These are phyloP conservation scores for Monosporascus sp. DNA, from an alignment of 2,329 filamentous ascomycete genomes.

Conservation along the genomic window DNA sequence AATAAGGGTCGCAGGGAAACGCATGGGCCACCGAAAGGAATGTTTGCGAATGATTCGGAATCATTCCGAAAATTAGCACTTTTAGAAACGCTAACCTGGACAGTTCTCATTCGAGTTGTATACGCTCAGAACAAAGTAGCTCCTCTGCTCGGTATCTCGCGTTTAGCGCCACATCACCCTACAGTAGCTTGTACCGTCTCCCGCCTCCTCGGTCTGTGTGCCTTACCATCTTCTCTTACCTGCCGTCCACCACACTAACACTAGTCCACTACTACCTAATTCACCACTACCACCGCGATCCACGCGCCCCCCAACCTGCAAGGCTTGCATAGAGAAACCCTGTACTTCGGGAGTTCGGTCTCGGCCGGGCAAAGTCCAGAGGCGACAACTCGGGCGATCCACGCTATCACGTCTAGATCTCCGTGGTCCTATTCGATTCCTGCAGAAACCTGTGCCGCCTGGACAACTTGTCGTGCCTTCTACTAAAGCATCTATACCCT, in stretches of 20 bases:
- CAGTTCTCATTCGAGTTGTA: too few species aligned
- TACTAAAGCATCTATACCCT: constrained; percentile 22
- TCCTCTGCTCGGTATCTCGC: neutral
- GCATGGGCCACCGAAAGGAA: too few species aligned
- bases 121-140: too few species aligned
- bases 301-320: constrained; percentile 15
- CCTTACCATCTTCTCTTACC: neutral
- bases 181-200: neutral
- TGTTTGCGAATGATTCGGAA: too few species aligned
- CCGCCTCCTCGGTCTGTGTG: neutral
- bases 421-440: constrained; percentile 20
- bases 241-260: neutral
- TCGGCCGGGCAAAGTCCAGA: constrained; percentile 18
- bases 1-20: too few species aligned
- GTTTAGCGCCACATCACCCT: neutral
- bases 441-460: constrained; percentile 30
- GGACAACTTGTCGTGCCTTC: constrained; percentile 23
- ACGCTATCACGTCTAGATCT: constrained; percentile 27
- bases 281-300: neutral
- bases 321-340: constrained; percentile 16
- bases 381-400: constrained; percentile 26
- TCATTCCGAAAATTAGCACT: too few species aligned
- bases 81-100: too few species aligned
- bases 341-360: constrained; percentile 17
- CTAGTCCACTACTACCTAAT: neutral